Conservation (phyloP, 2,329 filamentous ascomycete genomes). For the Endoconidiophora laricicola region DNA sequence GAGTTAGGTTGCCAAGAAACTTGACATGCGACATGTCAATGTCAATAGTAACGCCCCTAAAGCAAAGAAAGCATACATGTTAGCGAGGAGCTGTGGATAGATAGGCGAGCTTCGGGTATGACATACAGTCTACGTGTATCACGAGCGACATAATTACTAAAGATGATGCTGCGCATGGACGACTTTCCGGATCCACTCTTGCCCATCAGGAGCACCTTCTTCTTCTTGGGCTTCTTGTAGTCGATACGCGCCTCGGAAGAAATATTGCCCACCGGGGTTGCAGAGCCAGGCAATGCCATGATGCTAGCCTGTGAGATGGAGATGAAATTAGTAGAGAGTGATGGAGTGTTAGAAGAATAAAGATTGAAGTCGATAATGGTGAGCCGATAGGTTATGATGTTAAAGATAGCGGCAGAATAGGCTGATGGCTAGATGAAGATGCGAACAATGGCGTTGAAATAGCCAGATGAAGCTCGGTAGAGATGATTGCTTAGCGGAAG, state of each 20-base stretch:
- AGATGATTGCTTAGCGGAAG: no score
- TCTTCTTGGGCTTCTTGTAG: conserved; percentile 60
- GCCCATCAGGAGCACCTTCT: conserved; percentile 79
- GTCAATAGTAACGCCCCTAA: conserved; percentile 79
- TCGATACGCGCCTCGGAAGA: conserved; percentile 21
- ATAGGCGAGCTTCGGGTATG: not conserved
- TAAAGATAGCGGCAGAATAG: not conserved
- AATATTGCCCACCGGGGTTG: conserved; percentile 9
- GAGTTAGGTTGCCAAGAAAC: conserved; percentile 90
- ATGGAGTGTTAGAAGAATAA: not conserved
- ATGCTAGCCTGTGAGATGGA: not conserved
- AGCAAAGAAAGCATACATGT: not conserved
- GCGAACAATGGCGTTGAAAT: not conserved
- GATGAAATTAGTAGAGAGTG: not conserved
- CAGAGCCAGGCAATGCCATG: conserved; percentile 4
- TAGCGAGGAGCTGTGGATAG: not conserved
- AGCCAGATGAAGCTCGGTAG: no score
- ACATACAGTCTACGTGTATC: conserved; percentile 69
- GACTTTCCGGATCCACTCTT: conserved; percentile 96
- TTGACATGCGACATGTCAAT: conserved; percentile 98
- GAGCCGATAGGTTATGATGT: not conserved
- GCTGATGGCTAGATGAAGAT: not conserved
- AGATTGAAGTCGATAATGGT: not conserved
- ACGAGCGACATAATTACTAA: conserved; percentile 95
- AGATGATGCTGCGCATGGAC: conserved; percentile 96